Conservation (phyloP, 164 flowering plant genomes). For the Paratinospora sagittata region DNA sequence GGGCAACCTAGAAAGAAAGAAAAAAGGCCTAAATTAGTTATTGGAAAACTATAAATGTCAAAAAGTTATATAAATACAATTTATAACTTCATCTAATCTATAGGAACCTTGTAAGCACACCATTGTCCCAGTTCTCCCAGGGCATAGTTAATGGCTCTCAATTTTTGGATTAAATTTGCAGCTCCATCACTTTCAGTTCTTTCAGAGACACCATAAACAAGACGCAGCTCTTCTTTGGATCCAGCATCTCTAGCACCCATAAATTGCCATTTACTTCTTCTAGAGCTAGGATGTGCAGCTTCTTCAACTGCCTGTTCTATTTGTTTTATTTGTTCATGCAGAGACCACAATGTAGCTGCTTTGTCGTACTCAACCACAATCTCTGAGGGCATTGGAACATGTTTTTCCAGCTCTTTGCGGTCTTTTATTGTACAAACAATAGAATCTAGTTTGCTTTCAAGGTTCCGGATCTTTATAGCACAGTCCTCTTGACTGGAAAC, state of each 20-base stretch:
- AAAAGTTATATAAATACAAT: neutral
- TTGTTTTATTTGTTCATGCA: conserved; percentile 90
- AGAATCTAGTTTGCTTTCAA: conserved; percentile 91
- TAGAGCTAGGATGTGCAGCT: conserved; percentile 80
- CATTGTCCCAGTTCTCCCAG: conserved; percentile 96
- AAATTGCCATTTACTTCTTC: conserved; percentile 96
- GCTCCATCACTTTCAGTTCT: conserved; percentile 99
- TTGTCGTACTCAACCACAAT: conserved; percentile 90
- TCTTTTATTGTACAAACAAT: conserved; percentile 91
- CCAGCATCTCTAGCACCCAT: conserved; percentile 99
- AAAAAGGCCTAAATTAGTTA: neutral
- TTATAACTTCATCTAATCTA: neutral
- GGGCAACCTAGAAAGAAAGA: conserved; percentile 69
- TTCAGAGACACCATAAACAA: conserved; percentile 95
- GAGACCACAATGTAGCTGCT: conserved; percentile 83
- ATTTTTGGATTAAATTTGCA: conserved; percentile 83
- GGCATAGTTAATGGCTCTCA: conserved; percentile 96
- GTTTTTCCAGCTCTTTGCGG: conserved; percentile 88
- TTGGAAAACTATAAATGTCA: neutral
- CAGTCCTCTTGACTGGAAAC: conserved; percentile 98
- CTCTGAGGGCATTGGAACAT: conserved; percentile 96
- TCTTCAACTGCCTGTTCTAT: conserved; percentile 83
- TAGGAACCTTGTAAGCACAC: conserved; percentile 92
- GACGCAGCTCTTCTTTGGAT: conserved; percentile 90
- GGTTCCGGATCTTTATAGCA: conserved; percentile 96